phyloP scores from a whole-genome alignment of 75 land plant genomes.

The Pinus albicaulis region DNA sequence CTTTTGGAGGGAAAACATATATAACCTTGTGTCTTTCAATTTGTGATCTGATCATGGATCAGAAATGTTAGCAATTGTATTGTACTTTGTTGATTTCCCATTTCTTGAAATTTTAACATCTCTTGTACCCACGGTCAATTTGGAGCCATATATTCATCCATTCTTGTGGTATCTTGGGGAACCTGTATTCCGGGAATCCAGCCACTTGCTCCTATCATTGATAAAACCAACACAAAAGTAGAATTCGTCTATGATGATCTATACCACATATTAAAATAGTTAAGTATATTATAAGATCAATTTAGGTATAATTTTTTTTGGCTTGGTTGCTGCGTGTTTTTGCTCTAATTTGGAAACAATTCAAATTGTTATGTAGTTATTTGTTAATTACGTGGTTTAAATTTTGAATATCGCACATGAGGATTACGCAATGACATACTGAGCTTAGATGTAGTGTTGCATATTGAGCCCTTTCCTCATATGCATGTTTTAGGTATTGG shows the following conservation, averaged over 20 bases:
- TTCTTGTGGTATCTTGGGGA: too few species aligned
- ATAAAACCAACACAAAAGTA: neutral
- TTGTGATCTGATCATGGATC: too few species aligned
- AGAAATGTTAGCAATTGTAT: too few species aligned
- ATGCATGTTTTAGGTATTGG: constrained; percentile 31
- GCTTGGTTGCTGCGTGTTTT: neutral
- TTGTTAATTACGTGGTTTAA: neutral
- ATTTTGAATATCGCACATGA: neutral
- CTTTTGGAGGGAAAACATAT: too few species aligned
- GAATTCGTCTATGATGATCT: neutral
- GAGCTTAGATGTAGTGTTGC: neutral
- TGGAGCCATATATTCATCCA: too few species aligned
- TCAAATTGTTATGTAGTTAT: neutral
- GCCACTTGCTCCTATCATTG: neutral
- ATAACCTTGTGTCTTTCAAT: too few species aligned
- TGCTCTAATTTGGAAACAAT: neutral
- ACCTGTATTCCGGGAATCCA: too few species aligned
- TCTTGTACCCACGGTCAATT: too few species aligned
- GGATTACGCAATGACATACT: neutral
- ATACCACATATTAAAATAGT: neutral
- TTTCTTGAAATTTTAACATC: too few species aligned
- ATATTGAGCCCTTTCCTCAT: neutral
- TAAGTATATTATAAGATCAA: neutral
- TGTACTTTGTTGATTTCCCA: too few species aligned
- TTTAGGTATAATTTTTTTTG: neutral